A percentile compares a stretch with the other conserved stretches of the same genome.
Conservation (phyloP, 1,284 basidiomycete genomes). For the Microbotryomycetes sp. region DNA sequence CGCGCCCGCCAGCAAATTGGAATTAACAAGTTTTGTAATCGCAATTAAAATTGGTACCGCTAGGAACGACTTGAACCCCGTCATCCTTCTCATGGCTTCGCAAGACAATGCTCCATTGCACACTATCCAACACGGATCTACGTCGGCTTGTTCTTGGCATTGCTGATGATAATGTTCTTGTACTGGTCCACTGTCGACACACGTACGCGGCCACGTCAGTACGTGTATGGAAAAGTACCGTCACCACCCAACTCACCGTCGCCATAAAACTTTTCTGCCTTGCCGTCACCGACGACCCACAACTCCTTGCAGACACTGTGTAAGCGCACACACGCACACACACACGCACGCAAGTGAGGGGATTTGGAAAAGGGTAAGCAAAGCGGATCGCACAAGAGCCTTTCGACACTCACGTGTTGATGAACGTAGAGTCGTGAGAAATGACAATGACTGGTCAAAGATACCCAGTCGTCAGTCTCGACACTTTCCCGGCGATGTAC, state of each 20-base stretch:
- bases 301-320: conserved; percentile 51
- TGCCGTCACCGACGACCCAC: conserved; percentile 83
- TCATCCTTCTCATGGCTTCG: no score
- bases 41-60: no score
- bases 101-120: not conserved
- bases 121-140: not conserved
- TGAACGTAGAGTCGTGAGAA: conserved; percentile 70
- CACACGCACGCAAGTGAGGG: not conserved
- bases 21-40: no score
- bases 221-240: no score
- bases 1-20: no score
- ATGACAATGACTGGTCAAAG: conserved; percentile 61
- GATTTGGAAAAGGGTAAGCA: not conserved
- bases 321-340: conserved; percentile 42
- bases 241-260: conserved; percentile 20
- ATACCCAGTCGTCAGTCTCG: no score
- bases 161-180: conserved; percentile 20
- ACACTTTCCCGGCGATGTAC: no score
- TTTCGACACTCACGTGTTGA: conserved; percentile 61
- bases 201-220: not conserved
- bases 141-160: conserved; percentile 11
- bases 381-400: no score
- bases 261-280: conserved; percentile 42
- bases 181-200: conserved; percentile 11
- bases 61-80: no score